Evolutionary conservation across 352 stramenopile genomes (phyloP).

Genomic region (Globisporangium barbulae): DNA sequence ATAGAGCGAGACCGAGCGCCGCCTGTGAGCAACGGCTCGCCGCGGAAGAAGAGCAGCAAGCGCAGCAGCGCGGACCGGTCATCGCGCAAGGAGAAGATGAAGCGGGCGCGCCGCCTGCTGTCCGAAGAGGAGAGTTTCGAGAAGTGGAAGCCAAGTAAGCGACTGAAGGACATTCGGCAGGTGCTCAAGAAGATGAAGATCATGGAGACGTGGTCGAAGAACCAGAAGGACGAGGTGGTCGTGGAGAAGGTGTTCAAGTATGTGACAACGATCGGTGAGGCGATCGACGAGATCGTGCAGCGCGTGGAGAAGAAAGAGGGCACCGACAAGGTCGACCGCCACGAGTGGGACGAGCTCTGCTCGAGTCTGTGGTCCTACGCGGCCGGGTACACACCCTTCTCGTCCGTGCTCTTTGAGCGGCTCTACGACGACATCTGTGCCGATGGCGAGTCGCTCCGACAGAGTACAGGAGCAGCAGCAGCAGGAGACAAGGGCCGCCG

Average conservation of each 20-base stretch:
- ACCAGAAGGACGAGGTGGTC: conserved; percentile 79
- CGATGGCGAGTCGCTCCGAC: conserved; percentile 48
- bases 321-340: conserved; percentile 9
- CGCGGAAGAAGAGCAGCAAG: conserved; percentile 31
- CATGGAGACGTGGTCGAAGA: conserved; percentile 77
- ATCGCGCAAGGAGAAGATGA: conserved; percentile 13
- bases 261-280: conserved; percentile 72
- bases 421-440: conserved; percentile 85
- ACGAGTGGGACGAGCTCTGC: conserved; percentile 73
- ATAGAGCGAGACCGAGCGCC: conserved; percentile 20
- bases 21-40: conserved; percentile 14
- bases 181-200: conserved; percentile 89
- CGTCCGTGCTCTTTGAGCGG: conserved; percentile 69
- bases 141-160: conserved; percentile 81
- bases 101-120: conserved; percentile 25
- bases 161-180: conserved; percentile 67
- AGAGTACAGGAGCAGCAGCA: neutral
- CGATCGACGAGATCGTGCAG: conserved; percentile 74
- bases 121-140: conserved; percentile 52
- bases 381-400: conserved; percentile 72
- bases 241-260: conserved; percentile 88
- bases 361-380: conserved; percentile 81
- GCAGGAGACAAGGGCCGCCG: conserved; percentile 4
- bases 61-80: conserved; percentile 8
- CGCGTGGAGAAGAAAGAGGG: conserved; percentile 30